phyloP scores from a whole-genome alignment of 768 basidiomycete species.

The Rhodotorula taiwanensis region DNA sequence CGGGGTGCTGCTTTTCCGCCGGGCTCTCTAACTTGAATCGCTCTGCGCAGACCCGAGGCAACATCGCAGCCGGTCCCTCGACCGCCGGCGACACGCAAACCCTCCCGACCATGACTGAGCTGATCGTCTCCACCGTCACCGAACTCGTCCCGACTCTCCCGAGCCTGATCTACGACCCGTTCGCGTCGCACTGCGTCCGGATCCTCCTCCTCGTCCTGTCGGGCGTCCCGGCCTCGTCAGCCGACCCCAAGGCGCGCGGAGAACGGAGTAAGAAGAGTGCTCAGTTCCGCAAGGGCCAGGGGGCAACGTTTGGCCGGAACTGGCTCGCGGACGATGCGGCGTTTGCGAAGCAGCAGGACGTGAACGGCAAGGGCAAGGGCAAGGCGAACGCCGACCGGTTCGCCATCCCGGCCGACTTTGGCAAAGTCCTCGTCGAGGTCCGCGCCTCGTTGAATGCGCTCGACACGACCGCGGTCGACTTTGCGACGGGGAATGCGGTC shows the following conservation, averaged over 20 bases:
- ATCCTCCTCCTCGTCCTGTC: conserved; percentile 70
- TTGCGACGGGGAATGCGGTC: background rate
- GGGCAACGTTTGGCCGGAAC: conserved; percentile 40
- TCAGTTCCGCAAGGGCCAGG: conserved; percentile 70
- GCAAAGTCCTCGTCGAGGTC: conserved; percentile 26
- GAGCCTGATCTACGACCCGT: conserved; percentile 69
- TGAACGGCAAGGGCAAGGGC: conserved; percentile 39
- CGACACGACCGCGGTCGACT: conserved; percentile 15
- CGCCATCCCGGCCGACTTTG: conserved; percentile 54
- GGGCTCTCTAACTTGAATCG: background rate
- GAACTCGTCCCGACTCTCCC: conserved; percentile 63
- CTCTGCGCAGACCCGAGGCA: conserved; percentile 32
- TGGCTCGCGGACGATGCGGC: conserved; percentile 57
- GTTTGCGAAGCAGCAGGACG: conserved; percentile 41
- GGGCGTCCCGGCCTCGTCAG: conserved; percentile 45
- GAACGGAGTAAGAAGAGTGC: conserved; percentile 62
- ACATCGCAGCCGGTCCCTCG: conserved; percentile 30
- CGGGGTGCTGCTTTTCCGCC: background rate
- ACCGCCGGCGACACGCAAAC: conserved; percentile 17
- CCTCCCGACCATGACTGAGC: conserved; percentile 45
- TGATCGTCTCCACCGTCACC: conserved; percentile 48
- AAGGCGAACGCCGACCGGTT: conserved; percentile 40
- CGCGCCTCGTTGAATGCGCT: conserved; percentile 42
- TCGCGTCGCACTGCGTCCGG: conserved; percentile 83
- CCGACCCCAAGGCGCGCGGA: conserved; percentile 15